A percentile compares a stretch with the other conserved stretches of the same genome.
Conservation (phyloP, 768 basidiomycete species). For the Mycena filopes region DNA sequence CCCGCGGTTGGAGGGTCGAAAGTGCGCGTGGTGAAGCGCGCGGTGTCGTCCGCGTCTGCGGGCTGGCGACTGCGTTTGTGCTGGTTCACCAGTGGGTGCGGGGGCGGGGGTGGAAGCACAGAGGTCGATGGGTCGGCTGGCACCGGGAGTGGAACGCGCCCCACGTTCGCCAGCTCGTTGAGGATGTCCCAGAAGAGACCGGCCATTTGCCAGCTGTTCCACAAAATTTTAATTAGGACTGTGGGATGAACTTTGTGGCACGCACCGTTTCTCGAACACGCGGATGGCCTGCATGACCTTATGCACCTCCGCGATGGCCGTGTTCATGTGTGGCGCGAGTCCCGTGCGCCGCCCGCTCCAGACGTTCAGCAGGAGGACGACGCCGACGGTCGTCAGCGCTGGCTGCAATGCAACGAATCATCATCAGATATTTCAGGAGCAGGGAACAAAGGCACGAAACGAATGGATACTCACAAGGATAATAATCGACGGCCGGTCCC, state of each 20-base stretch:
- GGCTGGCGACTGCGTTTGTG: background rate
- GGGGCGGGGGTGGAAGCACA: background rate
- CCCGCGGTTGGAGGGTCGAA: background rate
- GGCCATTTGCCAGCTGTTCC: conserved; percentile 51
- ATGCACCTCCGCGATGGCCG: conserved; percentile 68
- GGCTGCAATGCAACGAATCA: conserved; percentile 35
- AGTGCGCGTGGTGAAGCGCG: background rate
- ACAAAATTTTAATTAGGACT: too few relatives aligned
- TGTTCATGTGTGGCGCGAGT: conserved; percentile 54
- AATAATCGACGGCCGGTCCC: conserved; percentile 42
- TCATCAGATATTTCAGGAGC: too few relatives aligned
- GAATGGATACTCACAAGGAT: conserved; percentile 41
- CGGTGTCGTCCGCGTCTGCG: too few relatives aligned
- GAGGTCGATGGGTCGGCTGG: background rate
- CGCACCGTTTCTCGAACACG: conserved; percentile 51
- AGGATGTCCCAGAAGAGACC: conserved; percentile 49
- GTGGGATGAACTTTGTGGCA: too few relatives aligned
- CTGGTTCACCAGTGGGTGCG: background rate
- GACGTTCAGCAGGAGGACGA: conserved; percentile 73
- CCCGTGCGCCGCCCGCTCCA: conserved; percentile 71
- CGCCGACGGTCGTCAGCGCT: conserved; percentile 50
- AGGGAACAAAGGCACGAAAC: too few relatives aligned
- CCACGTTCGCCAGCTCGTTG: conserved; percentile 17
- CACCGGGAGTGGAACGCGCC: background rate
- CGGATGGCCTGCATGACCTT: conserved; percentile 64